Base-by-base conservation (phyloP, 2,329 filamentous ascomycete species). In the Arachnopeziza araneosa region DNA sequence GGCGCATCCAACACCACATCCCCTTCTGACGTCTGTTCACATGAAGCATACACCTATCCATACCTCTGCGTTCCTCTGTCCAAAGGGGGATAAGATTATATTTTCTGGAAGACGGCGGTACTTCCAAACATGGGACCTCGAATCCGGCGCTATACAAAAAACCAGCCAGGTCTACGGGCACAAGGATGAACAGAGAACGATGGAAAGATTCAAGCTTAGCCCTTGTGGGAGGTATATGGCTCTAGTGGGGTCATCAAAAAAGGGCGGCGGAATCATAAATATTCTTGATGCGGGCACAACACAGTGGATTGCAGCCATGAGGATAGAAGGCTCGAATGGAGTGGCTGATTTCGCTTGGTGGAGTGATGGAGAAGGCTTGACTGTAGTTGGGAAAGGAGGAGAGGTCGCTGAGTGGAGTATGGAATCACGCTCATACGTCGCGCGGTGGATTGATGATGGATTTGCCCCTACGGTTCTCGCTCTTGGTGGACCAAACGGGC, bases 341-440 rank as follows among this genome's bases (percentile, higher is more conserved):
- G 87, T 98, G 54, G 89, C 91, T 0, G 93, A 97, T 73, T 96
- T 97, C 70, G 86, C 85, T 1, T 99, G 95, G 95, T 97, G 93
- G 93, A 82, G 85, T 57, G 86, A 91, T 63, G 90, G 93, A 36
- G 83, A 87, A 50, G 93, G 93, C 4, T 79, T 99, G 69, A 88
- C 86, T 0, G 89, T 96, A 50, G 84, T 90, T 1, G 92, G 91
- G 62, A 93, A 89, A 74, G 91, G 90, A 66, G 95, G 95, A 24
- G 90, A 96, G 71, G 83, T 98, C 7, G 92, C 90, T 57, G 95
- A 99, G 77, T 99, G 91, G 83, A 88, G 86, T 71, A 79, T 96
- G 61, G 78, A 79, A 23, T 77, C 83, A 24, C 82, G 82, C 60
- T 83, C 86, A 12, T 89, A 96, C 56, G 71, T 96, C 1, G 90